Conservation (phyloP, 176 grass and related monocot genomes). For the Secale cereale region DNA sequence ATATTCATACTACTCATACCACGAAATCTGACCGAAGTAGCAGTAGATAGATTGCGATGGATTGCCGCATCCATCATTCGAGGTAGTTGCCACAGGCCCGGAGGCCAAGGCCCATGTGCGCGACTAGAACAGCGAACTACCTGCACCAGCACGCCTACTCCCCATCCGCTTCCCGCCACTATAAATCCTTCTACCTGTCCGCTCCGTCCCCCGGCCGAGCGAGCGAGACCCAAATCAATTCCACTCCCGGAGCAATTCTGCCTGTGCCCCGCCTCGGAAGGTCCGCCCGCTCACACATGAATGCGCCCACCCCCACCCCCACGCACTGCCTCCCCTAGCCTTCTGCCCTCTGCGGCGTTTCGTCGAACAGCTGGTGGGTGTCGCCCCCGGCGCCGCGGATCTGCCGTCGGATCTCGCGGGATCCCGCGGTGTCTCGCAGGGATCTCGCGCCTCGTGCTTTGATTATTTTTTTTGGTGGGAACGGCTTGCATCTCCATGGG, state of each 20-base stretch:
- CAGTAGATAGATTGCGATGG: too few relatives aligned
- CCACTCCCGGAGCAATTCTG: not conserved
- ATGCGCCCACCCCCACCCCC: not conserved
- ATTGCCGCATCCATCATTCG: too few relatives aligned
- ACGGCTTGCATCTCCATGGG: too few relatives aligned
- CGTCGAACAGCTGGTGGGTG: conserved; percentile 12
- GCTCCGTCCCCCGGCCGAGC: not conserved
- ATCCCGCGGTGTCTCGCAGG: not conserved
- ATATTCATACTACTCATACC: too few relatives aligned
- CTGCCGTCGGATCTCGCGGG: conserved; percentile 24
- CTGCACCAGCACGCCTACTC: conserved; percentile 1
- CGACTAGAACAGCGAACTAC: not conserved
- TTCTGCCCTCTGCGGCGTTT: conserved; percentile 23
- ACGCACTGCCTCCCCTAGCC: not conserved
- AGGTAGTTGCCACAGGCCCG: too few relatives aligned
- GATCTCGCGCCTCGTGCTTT: conserved; percentile 9
- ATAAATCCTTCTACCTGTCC: conserved; percentile 18
- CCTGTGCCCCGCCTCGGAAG: conserved; percentile 32
- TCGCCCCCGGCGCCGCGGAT: conserved; percentile 15
- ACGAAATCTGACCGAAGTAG: too few relatives aligned
- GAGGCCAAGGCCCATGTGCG: not conserved
- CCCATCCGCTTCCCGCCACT: conserved; percentile 23
- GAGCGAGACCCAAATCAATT: not conserved
- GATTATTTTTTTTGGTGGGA: not conserved
- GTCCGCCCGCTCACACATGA: conserved; percentile 1